phyloP scores from a whole-genome alignment of 2,329 filamentous ascomycete species.

The Colletotrichum gloeosporioides region DNA sequence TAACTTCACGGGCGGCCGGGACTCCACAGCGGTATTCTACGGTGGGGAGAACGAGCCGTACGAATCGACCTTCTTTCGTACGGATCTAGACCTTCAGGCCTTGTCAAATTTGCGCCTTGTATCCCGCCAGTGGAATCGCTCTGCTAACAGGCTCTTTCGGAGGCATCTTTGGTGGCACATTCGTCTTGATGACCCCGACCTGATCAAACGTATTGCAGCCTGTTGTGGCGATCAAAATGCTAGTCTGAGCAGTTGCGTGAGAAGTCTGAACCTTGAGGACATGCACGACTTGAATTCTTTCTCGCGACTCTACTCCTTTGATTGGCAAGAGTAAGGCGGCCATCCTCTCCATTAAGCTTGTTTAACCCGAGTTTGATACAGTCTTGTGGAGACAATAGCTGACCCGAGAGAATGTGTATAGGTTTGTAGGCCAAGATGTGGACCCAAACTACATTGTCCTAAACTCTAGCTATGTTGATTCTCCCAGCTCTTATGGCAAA shows the following conservation, averaged over 20 bases:
- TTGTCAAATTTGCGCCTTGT: neutral
- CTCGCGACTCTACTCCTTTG: neutral
- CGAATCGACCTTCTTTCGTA: neutral
- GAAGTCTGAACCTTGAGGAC: neutral
- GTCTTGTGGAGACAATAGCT: accelerated
- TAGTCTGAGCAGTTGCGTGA: neutral
- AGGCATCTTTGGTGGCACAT: neutral
- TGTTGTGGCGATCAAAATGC: neutral
- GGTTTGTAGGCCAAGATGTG: neutral
- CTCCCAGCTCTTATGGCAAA: neutral
- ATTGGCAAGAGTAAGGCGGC: neutral
- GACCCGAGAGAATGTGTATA: neutral
- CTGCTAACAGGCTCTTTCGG: neutral
- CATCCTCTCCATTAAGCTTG: neutral
- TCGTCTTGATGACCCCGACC: neutral
- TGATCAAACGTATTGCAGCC: neutral
- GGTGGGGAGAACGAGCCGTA: neutral
- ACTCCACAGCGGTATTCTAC: neutral
- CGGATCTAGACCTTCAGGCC: neutral
- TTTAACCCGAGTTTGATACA: too few species aligned
- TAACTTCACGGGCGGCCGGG: neutral
- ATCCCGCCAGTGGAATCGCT: neutral
- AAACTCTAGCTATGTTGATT: neutral
- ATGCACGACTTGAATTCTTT: neutral
- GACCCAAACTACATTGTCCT: neutral